Conservation (phyloP, 1,139 yeast genomes). For the Diutina pseudorugosa region DNA sequence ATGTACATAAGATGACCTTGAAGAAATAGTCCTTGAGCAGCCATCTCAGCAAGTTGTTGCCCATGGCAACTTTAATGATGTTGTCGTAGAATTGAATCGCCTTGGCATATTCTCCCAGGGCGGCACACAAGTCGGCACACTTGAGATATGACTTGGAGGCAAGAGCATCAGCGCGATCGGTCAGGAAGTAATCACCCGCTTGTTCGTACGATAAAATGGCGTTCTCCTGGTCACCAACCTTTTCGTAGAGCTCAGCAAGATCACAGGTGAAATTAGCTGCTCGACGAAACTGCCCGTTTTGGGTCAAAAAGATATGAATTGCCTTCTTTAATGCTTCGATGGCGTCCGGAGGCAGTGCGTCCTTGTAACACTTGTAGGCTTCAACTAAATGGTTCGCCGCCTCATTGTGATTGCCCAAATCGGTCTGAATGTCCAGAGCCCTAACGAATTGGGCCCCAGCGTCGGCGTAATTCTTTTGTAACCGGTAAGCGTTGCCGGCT, state of each 20-base stretch:
- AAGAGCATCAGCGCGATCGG: slow-evolving; percentile 88
- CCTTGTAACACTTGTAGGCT: slow-evolving; percentile 78
- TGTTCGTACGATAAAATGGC: slow-evolving; percentile 78
- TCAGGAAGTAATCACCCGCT: slow-evolving; percentile 93
- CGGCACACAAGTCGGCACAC: slow-evolving; percentile 84
- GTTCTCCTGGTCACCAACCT: slow-evolving; percentile 46
- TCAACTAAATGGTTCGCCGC: slow-evolving; percentile 87
- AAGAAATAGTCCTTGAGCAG: slow-evolving; percentile 84
- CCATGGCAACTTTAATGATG: slow-evolving; percentile 64
- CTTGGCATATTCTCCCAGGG: slow-evolving; percentile 53
- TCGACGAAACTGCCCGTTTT: slow-evolving; percentile 88
- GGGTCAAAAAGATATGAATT: slow-evolving; percentile 64
- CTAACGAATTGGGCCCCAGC: slow-evolving; percentile 81
- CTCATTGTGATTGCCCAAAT: slow-evolving; percentile 75
- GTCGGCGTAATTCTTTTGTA: slow-evolving; percentile 53
- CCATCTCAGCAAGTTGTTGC: slow-evolving; percentile 77
- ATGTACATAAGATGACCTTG: slow-evolving; percentile 69
- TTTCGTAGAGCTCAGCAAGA: slow-evolving; percentile 77
- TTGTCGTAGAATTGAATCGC: slow-evolving; percentile 71
- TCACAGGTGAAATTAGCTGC: slow-evolving; percentile 93
- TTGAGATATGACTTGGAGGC: slow-evolving; percentile 81
- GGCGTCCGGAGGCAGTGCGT: slow-evolving; percentile 65
- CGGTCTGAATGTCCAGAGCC: slow-evolving; percentile 72
- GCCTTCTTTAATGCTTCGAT: slow-evolving; percentile 69
- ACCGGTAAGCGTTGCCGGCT: slow-evolving; percentile 80